Percentiles rank a stretch among this genome's conserved stretches.
Conservation (phyloP, 371 early-diverging fungal genomes). For the Chytridium lagenaria region DNA sequence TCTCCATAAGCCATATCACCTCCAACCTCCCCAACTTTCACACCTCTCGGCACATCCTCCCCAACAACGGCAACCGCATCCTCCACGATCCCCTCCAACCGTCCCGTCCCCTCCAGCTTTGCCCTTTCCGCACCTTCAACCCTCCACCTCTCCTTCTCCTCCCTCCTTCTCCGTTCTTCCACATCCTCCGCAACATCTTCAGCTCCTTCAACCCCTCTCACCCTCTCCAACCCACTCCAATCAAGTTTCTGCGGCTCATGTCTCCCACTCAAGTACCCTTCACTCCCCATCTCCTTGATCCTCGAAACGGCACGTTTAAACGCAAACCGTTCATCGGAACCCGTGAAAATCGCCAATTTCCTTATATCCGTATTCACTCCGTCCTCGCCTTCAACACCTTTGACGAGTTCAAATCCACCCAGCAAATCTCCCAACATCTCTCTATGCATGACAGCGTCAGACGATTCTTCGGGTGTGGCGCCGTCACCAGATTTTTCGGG, state of each 20-base stretch:
- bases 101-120: slow-evolving; percentile 1
- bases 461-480: slow-evolving; percentile 12
- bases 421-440: slow-evolving; percentile 43
- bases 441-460: slow-evolving; percentile 35
- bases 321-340: slow-evolving; percentile 43
- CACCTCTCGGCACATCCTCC: slow-evolving; percentile 5
- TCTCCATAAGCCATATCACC: slow-evolving; percentile 23
- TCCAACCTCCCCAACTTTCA: background rate
- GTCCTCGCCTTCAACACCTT: background rate
- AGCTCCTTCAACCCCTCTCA: slow-evolving; percentile 4
- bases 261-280: background rate
- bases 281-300: slow-evolving; percentile 37
- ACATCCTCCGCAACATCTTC: background rate
- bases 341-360: slow-evolving; percentile 37
- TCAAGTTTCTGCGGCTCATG: slow-evolving; percentile 1
- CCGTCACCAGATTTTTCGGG: background rate
- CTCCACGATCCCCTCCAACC: background rate
- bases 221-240: slow-evolving; percentile 12
- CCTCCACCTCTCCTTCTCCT: background rate
- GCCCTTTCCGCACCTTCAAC: background rate
- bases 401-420: slow-evolving; percentile 23
- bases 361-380: background rate
- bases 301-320: slow-evolving; percentile 36
- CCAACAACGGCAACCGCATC: slow-evolving; percentile 21
- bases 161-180: background rate